A percentile compares a stretch with the other conserved stretches of the same genome.
phyloP scores from a whole-genome alignment of 2,329 filamentous ascomycete species.

The Westerdykella aurantiaca region DNA sequence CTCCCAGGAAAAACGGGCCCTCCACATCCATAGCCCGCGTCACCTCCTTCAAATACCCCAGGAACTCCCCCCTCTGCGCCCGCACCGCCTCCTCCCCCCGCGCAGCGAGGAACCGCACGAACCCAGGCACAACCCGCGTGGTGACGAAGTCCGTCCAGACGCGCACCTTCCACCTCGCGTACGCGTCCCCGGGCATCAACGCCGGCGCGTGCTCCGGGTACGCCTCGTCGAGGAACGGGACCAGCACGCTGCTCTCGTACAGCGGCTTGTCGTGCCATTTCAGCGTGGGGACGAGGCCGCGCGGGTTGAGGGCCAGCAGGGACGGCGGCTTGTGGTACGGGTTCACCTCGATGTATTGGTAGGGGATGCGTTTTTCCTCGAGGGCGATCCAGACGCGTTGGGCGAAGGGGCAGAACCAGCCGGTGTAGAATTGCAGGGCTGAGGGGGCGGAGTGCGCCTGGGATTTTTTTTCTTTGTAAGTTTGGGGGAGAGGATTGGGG shows the following conservation, averaged over 20 bases:
- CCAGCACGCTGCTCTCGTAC: conserved; percentile 67
- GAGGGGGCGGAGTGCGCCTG: conserved; percentile 39
- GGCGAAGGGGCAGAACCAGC: conserved; percentile 67
- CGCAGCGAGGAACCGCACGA: conserved; percentile 54
- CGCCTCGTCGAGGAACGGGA: conserved; percentile 70
- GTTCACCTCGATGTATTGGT: conserved; percentile 66
- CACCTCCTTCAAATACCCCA: conserved; percentile 55
- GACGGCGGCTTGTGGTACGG: conserved; percentile 67
- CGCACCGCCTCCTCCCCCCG: conserved; percentile 39
- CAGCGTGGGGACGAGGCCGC: conserved; percentile 69
- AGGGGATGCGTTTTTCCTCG: conserved; percentile 65
- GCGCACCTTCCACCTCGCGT: conserved; percentile 58
- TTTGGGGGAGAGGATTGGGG: too few relatives aligned
- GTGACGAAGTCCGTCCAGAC: conserved; percentile 72
- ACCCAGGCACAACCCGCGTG: conserved; percentile 61
- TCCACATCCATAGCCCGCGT: conserved; percentile 54
- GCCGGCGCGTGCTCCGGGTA: conserved; percentile 49
- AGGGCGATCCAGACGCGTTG: conserved; percentile 69
- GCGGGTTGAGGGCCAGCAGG: conserved; percentile 66
- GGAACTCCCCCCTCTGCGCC: conserved; percentile 54
- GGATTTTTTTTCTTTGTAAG: too few relatives aligned
- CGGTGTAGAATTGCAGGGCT: conserved; percentile 59
- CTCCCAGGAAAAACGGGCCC: conserved; percentile 64
- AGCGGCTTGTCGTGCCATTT: conserved; percentile 53
- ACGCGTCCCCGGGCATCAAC: conserved; percentile 57